These are phyloP conservation scores for Trichosporon sp. DNA, from an alignment of 1,284 basidiomycete genomes.

Conservation along the genomic window DNA sequence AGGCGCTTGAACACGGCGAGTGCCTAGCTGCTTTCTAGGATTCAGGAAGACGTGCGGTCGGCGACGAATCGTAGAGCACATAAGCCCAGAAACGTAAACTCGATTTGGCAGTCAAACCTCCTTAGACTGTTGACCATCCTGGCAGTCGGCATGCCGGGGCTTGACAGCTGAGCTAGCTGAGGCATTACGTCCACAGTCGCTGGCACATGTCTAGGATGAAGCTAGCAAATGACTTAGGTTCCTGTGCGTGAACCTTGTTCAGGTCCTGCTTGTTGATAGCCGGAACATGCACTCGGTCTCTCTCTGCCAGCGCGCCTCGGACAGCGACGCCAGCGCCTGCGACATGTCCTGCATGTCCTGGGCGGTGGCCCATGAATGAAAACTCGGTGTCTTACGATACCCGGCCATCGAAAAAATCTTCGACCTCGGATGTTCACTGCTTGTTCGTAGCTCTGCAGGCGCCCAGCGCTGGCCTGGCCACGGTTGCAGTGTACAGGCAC, in stretches of 20 bases:
- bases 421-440: neutral
- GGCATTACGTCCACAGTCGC: neutral
- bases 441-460: neutral
- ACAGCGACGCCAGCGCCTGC: neutral
- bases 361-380: conserved; percentile 1
- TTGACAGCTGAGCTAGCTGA: neutral
- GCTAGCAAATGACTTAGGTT: neutral
- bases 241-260: conserved; percentile 6
- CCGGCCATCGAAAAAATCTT: neutral
- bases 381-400: neutral
- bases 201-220: neutral
- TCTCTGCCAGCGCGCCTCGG: neutral
- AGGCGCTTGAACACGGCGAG: neutral
- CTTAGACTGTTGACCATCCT: neutral
- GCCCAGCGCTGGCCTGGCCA: neutral
- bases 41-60: neutral
- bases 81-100: neutral
- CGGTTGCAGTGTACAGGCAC: neutral
- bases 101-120: neutral
- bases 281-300: neutral
- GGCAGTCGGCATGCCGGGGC: too few relatives aligned
- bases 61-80: neutral
- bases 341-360: neutral
- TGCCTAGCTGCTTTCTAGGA: conserved; percentile 13
- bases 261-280: conserved; percentile 4